Conservation (phyloP, 1,284 basidiomycete genomes). For the Trichosporon inkin region DNA sequence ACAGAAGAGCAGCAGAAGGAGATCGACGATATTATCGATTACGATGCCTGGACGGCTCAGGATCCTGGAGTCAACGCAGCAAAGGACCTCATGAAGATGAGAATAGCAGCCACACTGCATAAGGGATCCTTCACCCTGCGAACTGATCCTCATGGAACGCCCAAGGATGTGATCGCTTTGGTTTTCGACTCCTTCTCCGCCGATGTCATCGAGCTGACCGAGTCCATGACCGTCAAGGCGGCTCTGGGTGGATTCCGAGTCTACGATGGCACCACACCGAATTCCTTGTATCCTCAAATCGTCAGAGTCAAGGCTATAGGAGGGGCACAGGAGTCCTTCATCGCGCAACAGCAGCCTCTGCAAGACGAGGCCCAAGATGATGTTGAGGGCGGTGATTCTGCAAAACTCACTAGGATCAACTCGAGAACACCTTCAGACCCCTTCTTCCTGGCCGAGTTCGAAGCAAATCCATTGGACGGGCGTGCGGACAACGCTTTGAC, state of each 20-base stretch:
- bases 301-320: slow-evolving; percentile 74
- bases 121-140: slow-evolving; percentile 82
- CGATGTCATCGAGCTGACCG: slow-evolving; percentile 75
- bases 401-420: slow-evolving; percentile 40
- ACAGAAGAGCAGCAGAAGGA: slow-evolving; percentile 90
- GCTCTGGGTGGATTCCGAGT: slow-evolving; percentile 86
- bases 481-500: slow-evolving; percentile 88
- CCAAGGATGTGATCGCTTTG: slow-evolving; percentile 73
- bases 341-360: slow-evolving; percentile 23
- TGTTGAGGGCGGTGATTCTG: background rate
- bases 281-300: slow-evolving; percentile 84
- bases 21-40: slow-evolving; percentile 90
- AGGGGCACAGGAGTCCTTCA: slow-evolving; percentile 16
- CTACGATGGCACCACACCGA: slow-evolving; percentile 80
- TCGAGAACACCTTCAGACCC: slow-evolving; percentile 56
- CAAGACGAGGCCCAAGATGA: background rate
- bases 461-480: slow-evolving; percentile 87
- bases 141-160: slow-evolving; percentile 61
- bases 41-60: slow-evolving; percentile 72
- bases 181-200: slow-evolving; percentile 87
- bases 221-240: slow-evolving; percentile 77
- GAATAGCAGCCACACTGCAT: slow-evolving; percentile 72
- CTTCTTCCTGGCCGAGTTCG: slow-evolving; percentile 90
- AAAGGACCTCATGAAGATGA: slow-evolving; percentile 74
- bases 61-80: slow-evolving; percentile 62